Evolutionary conservation across 768 basidiomycete species (phyloP).

Genomic region (Lactarius tabidus): DNA sequence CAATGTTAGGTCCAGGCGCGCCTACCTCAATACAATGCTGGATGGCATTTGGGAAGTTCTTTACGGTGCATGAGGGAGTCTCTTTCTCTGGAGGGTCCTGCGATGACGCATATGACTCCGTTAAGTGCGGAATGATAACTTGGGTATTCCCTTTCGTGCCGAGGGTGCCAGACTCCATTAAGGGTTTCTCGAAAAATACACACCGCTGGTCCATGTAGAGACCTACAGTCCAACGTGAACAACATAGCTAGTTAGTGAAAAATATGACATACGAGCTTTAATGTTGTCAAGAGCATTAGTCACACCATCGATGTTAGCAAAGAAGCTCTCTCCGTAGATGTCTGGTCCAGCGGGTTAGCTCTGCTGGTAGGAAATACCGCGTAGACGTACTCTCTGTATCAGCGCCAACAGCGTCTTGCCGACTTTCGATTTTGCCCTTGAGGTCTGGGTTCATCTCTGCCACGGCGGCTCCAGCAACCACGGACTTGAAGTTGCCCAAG

Average conservation of each 20-base stretch:
- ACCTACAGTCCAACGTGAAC: constrained; percentile 42
- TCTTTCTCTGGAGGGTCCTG: constrained; percentile 99
- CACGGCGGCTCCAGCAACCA: constrained; percentile 88
- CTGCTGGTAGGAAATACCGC: neutral
- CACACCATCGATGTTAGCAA: constrained; percentile 81
- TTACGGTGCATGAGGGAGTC: constrained; percentile 94
- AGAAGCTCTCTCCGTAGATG: constrained; percentile 86
- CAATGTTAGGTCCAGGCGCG: neutral
- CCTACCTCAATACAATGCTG: constrained; percentile 94
- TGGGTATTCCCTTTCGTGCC: constrained; percentile 98
- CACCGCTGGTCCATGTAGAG: constrained; percentile 99
- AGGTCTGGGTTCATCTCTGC: constrained; percentile 95
- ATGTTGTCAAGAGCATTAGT: constrained; percentile 98
- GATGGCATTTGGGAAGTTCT: constrained; percentile 98
- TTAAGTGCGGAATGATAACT: constrained; percentile 89
- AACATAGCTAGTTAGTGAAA: neutral
- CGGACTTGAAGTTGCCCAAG: constrained; percentile 94
- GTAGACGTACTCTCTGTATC: constrained; percentile 79
- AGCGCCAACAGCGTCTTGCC: constrained; percentile 90
- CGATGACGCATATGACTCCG: constrained; percentile 95
- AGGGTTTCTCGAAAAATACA: constrained; percentile 91
- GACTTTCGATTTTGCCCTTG: constrained; percentile 76
- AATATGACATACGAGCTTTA: constrained; percentile 69
- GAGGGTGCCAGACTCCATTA: constrained; percentile 95
- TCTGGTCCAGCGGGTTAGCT: constrained; percentile 44